Evolutionary conservation across 352 stramenopile genomes (phyloP).

Genomic region (Phytophthora cajani): DNA sequence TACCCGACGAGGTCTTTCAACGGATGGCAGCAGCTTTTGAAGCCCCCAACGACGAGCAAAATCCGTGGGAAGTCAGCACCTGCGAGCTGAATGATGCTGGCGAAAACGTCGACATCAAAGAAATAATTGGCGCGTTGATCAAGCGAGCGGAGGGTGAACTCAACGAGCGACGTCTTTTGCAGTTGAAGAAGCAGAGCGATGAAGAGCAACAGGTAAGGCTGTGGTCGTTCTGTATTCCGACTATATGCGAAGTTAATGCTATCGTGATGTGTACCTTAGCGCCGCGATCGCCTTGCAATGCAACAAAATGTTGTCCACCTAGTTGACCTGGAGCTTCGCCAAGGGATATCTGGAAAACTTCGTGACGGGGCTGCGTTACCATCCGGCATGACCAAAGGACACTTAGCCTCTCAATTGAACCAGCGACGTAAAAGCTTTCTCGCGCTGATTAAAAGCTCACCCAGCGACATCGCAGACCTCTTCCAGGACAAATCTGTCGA

Average conservation of each 20-base stretch:
- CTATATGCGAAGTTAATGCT: neutral
- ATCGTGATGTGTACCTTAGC: conserved; percentile 22
- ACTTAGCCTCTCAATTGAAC: conserved; percentile 51
- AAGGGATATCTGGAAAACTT: conserved; percentile 60
- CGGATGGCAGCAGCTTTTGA: conserved; percentile 64
- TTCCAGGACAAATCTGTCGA: conserved; percentile 13
- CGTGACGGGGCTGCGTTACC: conserved; percentile 15
- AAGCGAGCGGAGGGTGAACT: conserved; percentile 22
- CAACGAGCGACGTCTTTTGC: conserved; percentile 2
- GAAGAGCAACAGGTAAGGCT: conserved; percentile 26
- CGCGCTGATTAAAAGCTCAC: conserved; percentile 34
- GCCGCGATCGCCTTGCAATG: conserved; percentile 39
- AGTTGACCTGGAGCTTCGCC: conserved; percentile 64
- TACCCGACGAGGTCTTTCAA: conserved; percentile 56
- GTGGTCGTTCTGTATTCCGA: too few relatives aligned
- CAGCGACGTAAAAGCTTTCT: conserved; percentile 50
- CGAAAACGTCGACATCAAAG: conserved; percentile 2
- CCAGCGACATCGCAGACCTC: conserved; percentile 8
- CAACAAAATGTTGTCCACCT: conserved; percentile 47
- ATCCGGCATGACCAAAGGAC: conserved; percentile 10
- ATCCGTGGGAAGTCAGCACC: conserved; percentile 49
- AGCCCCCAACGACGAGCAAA: conserved; percentile 24
- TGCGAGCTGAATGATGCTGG: conserved; percentile 4
- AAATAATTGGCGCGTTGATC: conserved; percentile 27
- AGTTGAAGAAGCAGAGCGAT: conserved; percentile 1